These are phyloP conservation scores for Apiospora arundinis DNA, from an alignment of 2,329 filamentous ascomycete species.

Conservation along the genomic window DNA sequence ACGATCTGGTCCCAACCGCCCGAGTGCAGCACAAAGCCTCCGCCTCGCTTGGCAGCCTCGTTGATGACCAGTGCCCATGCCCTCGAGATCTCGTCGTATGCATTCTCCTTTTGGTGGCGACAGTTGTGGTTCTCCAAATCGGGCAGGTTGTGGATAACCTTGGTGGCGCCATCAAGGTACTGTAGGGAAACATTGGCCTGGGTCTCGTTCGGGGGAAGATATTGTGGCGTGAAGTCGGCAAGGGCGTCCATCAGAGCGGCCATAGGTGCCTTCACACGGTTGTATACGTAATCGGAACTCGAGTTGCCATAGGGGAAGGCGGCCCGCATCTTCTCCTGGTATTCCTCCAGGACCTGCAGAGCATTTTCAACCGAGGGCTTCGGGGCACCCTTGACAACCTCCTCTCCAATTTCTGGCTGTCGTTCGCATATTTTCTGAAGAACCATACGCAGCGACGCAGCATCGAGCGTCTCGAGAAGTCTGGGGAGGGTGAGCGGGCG, in stretches of 20 bases:
- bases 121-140: slow-evolving; percentile 90
- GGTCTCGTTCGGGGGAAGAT: slow-evolving; percentile 87
- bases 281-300: slow-evolving; percentile 92
- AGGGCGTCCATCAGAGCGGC: slow-evolving; percentile 85
- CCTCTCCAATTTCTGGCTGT: slow-evolving; percentile 83
- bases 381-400: slow-evolving; percentile 84
- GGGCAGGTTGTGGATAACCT: slow-evolving; percentile 87
- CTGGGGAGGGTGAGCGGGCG: slow-evolving; percentile 65
- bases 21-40: slow-evolving; percentile 86
- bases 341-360: slow-evolving; percentile 79
- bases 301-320: slow-evolving; percentile 87
- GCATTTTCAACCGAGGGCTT: slow-evolving; percentile 85
- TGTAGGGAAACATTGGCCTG: slow-evolving; percentile 84
- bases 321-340: slow-evolving; percentile 77
- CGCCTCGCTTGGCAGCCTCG: slow-evolving; percentile 88
- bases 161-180: slow-evolving; percentile 88
- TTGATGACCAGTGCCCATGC: slow-evolving; percentile 92
- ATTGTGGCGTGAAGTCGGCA: slow-evolving; percentile 93
- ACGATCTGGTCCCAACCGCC: slow-evolving; percentile 93
- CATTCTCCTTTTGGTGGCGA: slow-evolving; percentile 91
- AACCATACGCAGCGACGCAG: slow-evolving; percentile 80
- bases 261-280: slow-evolving; percentile 84
- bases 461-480: slow-evolving; percentile 92
- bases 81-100: slow-evolving; percentile 93
- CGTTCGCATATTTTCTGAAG: slow-evolving; percentile 91